Evolutionary conservation across 805 yeast genomes (phyloP).

Genomic region (Myxozyma neotropica): DNA sequence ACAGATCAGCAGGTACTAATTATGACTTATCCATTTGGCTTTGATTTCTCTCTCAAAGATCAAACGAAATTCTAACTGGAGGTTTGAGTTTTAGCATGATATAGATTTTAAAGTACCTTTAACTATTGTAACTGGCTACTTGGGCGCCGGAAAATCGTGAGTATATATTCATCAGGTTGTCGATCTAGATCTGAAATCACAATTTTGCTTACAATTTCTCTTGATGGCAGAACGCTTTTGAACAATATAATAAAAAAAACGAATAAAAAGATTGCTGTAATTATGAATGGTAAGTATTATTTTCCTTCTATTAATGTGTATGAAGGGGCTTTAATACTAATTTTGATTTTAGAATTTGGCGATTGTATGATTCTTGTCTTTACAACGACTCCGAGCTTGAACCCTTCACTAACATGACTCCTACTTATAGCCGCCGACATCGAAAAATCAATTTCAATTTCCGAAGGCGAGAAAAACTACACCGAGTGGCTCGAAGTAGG

Average conservation of each 20-base stretch:
- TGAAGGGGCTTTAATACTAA: conserved; percentile 1
- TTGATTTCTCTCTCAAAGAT: not conserved
- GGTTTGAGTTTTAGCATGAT: not conserved
- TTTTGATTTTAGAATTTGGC: conserved; percentile 35
- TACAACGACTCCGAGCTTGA: no score
- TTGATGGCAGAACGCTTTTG: conserved; percentile 67
- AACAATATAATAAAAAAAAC: conserved; percentile 70
- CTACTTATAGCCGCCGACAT: conserved; percentile 82
- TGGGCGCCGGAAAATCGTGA: conserved; percentile 87
- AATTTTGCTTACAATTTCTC: no score
- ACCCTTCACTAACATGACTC: no score
- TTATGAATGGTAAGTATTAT: conserved; percentile 61
- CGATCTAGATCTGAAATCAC: no score
- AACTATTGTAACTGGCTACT: conserved; percentile 89
- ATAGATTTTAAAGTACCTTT: conserved; percentile 67
- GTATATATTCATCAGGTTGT: not conserved
- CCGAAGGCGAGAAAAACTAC: conserved; percentile 56
- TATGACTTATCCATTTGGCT: no score
- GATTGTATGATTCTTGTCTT: conserved; percentile 31
- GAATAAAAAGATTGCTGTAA: conserved; percentile 80
- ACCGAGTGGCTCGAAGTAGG: conserved; percentile 97
- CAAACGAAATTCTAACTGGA: not conserved
- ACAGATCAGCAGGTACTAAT: no score
- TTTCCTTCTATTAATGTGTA: no score
- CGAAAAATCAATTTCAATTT: conserved; percentile 80